Conservation (phyloP, 2,329 filamentous ascomycete genomes). For the Albifimbria verrucaria region DNA sequence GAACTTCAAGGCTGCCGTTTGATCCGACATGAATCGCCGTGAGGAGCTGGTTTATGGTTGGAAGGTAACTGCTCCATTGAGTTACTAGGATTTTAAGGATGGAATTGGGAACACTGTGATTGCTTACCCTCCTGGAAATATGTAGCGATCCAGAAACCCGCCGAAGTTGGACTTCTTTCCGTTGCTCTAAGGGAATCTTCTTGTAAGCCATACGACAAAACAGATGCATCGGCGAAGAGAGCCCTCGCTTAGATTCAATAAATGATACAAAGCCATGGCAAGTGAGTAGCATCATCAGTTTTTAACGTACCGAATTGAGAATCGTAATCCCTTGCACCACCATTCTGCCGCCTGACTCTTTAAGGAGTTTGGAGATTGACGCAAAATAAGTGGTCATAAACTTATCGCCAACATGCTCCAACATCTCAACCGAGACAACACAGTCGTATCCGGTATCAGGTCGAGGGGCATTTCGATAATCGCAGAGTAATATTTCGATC, state of each 20-base stretch:
- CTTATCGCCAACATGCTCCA: constrained; percentile 69
- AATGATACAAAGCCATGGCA: too few relatives aligned
- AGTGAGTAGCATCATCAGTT: background rate
- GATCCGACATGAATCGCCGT: constrained; percentile 60
- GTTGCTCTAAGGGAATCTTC: constrained; percentile 63
- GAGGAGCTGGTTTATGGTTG: constrained; percentile 53
- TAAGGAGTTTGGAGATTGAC: constrained; percentile 60
- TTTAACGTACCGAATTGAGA: background rate
- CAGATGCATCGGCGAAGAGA: too few relatives aligned
- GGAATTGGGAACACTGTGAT: too few relatives aligned
- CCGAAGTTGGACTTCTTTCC: constrained; percentile 42
- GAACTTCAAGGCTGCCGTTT: constrained; percentile 59
- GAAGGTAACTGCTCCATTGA: too few relatives aligned
- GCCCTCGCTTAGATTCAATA: background rate
- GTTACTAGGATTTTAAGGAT: too few relatives aligned
- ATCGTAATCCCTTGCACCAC: constrained; percentile 78
- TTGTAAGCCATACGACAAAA: constrained; percentile 59
- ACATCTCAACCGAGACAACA: constrained; percentile 73
- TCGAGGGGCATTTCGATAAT: constrained; percentile 61
- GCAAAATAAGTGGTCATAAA: constrained; percentile 66
- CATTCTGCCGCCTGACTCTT: constrained; percentile 62
- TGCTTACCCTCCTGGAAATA: constrained; percentile 81
- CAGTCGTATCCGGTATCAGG: constrained; percentile 62
- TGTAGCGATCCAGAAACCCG: constrained; percentile 69
- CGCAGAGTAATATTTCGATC: constrained; percentile 64